These are phyloP conservation scores for Talaromyces adpressus DNA, from an alignment of 495 filamentous ascomycete genomes.

Conservation along the genomic window DNA sequence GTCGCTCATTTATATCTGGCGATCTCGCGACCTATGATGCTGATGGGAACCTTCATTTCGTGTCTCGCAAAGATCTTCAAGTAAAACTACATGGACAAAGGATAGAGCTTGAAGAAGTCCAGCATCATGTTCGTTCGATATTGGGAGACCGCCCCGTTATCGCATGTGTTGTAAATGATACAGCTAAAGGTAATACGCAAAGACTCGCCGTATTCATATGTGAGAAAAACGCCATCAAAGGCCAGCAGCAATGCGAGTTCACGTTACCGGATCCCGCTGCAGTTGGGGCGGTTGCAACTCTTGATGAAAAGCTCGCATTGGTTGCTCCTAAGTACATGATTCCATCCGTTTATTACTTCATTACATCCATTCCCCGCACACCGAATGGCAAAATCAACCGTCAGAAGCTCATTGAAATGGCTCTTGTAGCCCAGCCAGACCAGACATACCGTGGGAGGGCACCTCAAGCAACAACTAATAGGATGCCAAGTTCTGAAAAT, in stretches of 20 bases:
- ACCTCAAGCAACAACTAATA: conserved; percentile 7
- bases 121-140: conserved; percentile 14
- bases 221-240: too few species aligned
- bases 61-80: conserved; percentile 38
- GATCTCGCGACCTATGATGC: conserved; percentile 26
- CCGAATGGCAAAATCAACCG: conserved; percentile 48
- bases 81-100: conserved; percentile 39
- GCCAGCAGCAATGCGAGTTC: neutral
- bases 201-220: too few species aligned
- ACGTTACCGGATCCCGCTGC: neutral
- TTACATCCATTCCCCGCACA: conserved; percentile 39
- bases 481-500: conserved; percentile 10
- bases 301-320: conserved; percentile 8
- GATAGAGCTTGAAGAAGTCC: conserved; percentile 39
- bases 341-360: conserved; percentile 43
- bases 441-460: conserved; percentile 10
- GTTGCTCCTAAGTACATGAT: conserved; percentile 40
- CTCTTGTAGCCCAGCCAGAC: conserved; percentile 7
- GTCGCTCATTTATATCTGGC: conserved; percentile 16
- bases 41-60: conserved; percentile 29
- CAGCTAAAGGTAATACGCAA: too few species aligned
- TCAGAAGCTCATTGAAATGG: conserved; percentile 29
- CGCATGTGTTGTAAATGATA: too few species aligned
- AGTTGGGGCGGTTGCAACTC: neutral
- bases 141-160: neutral